Evolutionary conservation across 129 eudicot species (phyloP), one percentile per base, ranked within the genome.

Genomic region (Sambucus nigra): DNA sequence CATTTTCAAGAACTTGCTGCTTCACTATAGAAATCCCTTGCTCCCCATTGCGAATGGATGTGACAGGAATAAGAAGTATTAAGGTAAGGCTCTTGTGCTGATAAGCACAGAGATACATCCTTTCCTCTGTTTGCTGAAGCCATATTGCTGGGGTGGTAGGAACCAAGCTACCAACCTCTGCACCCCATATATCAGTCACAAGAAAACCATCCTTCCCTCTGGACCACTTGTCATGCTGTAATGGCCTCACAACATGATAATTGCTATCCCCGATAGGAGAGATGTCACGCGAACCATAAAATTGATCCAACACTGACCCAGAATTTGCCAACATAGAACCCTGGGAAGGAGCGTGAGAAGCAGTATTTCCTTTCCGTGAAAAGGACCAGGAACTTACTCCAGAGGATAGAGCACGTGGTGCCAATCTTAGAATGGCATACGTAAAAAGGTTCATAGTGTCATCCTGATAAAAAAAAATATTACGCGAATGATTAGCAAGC

Each of bases 171-270:
- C 78, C 81, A 49, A 62, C 79, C 35, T 80, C 94, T 61, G 79
- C 66, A 55, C 80, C 89, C 94, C 91, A 75, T 42, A 60, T 69
- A 70, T 92, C 79, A 42, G 91, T 75, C 40, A 72, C 81, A 41
- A 92, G 96, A 69, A 92, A 92, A 17, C 99, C 99, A 68, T 82
- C 96, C 65, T 92, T 92, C 65, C 99, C 99, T 64, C 73, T 92
- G 19, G 87, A 76, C 99, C 99, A 92, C 61, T 82, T 86, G 61
- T 69, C 76, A 67, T 61, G 70, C 70, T 80, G 91, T 55, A 86
- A 72, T n/a, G 99, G 96, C 72, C 94, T 81, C 65, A 75, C 58
- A 13, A 79, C 46, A 22, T 69, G 75, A 57, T 71, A 64, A 51
- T 63, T 79, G 38, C 59, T 71, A 68, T 65, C 72, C 68, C 85